Conservation (phyloP, 1,284 basidiomycete genomes). For the Clitocybe nebularis region DNA sequence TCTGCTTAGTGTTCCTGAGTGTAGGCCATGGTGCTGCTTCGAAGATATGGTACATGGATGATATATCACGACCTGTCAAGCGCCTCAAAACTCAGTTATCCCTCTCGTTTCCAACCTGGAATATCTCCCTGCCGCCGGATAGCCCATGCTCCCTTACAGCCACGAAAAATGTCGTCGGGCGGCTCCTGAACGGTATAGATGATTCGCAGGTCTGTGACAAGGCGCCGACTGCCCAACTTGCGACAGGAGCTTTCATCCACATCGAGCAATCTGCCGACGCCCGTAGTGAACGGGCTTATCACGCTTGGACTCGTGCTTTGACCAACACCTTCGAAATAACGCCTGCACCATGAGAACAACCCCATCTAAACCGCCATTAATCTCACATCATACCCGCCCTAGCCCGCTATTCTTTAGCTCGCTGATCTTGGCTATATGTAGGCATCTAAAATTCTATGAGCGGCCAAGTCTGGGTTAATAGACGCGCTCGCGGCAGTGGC, state of each 20-base stretch:
- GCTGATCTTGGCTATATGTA: too few species aligned
- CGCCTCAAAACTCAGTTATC: slow-evolving; percentile 28
- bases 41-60: slow-evolving; percentile 26
- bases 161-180: slow-evolving; percentile 40
- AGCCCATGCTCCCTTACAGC: slow-evolving; percentile 36
- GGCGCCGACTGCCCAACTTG: slow-evolving; percentile 21
- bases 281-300: slow-evolving; percentile 22
- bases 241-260: slow-evolving; percentile 37
- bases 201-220: slow-evolving; percentile 27
- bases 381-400: too few species aligned
- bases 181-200: slow-evolving; percentile 34
- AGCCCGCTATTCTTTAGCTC: too few species aligned
- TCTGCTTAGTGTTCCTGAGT: not conserved
- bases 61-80: slow-evolving; percentile 30
- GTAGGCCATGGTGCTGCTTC: slow-evolving; percentile 19
- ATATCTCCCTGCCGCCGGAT: slow-evolving; percentile 34
- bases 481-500: too few species aligned
- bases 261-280: slow-evolving; percentile 33
- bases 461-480: too few species aligned
- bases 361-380: too few species aligned
- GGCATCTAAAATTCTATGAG: too few species aligned
- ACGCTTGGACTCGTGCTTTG: slow-evolving; percentile 31
- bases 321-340: slow-evolving; percentile 24
- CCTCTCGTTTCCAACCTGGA: slow-evolving; percentile 29
- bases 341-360: too few species aligned